Evolutionary conservation across 1,139 yeast species (phyloP), one percentile per base, ranked within the genome.

Genomic region (Sugiyamaella paludigena): DNA sequence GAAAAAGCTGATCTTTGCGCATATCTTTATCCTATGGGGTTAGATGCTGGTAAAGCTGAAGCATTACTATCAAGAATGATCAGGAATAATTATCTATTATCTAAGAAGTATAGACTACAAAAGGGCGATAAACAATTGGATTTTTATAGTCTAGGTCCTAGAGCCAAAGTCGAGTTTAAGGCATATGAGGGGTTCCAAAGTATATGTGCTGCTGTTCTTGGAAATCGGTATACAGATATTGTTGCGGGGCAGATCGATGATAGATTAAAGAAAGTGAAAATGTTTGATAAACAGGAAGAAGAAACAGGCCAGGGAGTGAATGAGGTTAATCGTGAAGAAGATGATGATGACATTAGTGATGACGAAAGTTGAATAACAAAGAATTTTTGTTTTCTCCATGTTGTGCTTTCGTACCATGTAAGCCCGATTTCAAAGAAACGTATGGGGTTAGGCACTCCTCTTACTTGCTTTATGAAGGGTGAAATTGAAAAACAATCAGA

Each of bases 141-240:
- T 19, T 45, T 35, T 31, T 44, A 26, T 41, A 36, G 45, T 13
- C 33, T 48, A n/a, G 51, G 51, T 8, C 51, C 48, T 10, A 33
- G 51, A 4, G 49, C 49, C 7, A 45, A 40, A 19, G 46, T 37
- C 38, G 48, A 44, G 13, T 43, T 48, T 15, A 26, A 24, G 4
- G 37, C 35, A 24, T 30, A 40, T 27, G 40, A 29, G 15, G 46
- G 50, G 9, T 31, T 47, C 30, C 39, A 43, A 30, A 12, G 38
- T 11, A 27, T 43, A 6, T 43, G 46, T 36, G 27, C 42, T 6
- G 26, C 26, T 4, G 33, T 47, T 43, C 32, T 47, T 2, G 50
- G 47, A 2, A 29, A 26, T 7, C 13, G 27, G 19, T 42, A 33
- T 19, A 19, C 40, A 6, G 34, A 15, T 12, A n/a, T 12, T n/a